These are phyloP conservation scores for Biscogniauxia mediterranea DNA, from an alignment of 2,329 filamentous ascomycete species.

Conservation along the genomic window DNA sequence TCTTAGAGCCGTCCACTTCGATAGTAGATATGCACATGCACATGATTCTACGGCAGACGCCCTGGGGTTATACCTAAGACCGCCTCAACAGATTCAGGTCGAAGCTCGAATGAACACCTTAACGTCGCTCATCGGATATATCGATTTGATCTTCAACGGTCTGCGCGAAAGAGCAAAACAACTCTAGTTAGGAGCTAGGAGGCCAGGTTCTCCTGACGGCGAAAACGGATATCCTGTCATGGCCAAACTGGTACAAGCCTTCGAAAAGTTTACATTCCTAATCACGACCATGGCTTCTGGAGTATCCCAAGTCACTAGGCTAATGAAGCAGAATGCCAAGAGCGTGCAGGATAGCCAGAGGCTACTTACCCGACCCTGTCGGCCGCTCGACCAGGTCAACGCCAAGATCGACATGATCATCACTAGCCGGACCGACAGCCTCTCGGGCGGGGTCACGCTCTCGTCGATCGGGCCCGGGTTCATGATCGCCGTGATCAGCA, in stretches of 20 bases:
- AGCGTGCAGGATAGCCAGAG: not conserved
- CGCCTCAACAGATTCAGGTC: slow-evolving; percentile 1
- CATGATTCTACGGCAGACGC: not conserved
- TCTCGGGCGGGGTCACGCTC: not conserved
- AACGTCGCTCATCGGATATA: slow-evolving; percentile 1
- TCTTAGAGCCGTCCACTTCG: slow-evolving; percentile 4
- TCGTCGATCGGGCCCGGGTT: slow-evolving; percentile 12
- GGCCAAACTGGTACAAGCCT: slow-evolving; percentile 10
- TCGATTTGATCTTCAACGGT: not conserved
- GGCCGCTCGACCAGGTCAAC: not conserved
- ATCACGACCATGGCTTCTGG: slow-evolving; percentile 1
- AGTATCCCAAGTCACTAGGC: not conserved
- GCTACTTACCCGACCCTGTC: not conserved
- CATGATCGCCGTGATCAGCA: slow-evolving; percentile 11
- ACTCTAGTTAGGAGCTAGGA: slow-evolving; percentile 3
- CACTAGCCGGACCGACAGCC: slow-evolving; percentile 6
- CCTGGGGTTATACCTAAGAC: slow-evolving; percentile 1
- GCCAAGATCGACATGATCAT: slow-evolving; percentile 10
- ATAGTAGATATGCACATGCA: not conserved
- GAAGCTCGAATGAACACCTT: slow-evolving; percentile 8
- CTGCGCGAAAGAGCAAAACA: slow-evolving; percentile 2
- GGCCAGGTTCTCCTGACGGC: not conserved
- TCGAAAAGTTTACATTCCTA: slow-evolving; percentile 6
- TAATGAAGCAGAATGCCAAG: not conserved
- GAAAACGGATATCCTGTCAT: slow-evolving; percentile 8